Conservation (phyloP, 1,284 basidiomycete genomes). For the Ustilago vetiveriae region DNA sequence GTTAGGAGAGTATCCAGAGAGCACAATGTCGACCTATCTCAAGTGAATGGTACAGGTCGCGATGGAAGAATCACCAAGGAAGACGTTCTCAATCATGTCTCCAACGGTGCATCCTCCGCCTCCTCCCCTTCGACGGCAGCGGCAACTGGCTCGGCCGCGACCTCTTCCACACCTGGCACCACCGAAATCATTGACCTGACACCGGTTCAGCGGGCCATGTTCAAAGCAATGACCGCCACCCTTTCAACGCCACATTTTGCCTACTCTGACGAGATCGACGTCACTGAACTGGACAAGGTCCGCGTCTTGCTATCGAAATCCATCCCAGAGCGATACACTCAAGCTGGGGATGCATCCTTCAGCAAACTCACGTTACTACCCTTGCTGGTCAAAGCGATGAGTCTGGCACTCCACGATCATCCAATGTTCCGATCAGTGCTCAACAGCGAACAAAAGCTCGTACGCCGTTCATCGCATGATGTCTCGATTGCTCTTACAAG, state of each 20-base stretch:
- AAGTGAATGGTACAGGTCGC: conserved; percentile 77
- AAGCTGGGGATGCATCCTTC: conserved; percentile 22
- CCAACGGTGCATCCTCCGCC: conserved; percentile 5
- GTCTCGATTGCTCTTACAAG: conserved; percentile 78
- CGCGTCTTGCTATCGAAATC: conserved; percentile 77
- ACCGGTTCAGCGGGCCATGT: conserved; percentile 66
- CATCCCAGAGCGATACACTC: conserved; percentile 71
- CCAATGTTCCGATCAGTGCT: conserved; percentile 74
- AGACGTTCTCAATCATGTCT: conserved; percentile 71
- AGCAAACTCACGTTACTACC: conserved; percentile 81
- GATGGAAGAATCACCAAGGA: conserved; percentile 79
- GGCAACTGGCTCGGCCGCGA: not conserved
- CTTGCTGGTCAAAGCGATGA: conserved; percentile 84
- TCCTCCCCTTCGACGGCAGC: not conserved
- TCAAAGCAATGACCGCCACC: conserved; percentile 63
- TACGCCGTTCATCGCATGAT: conserved; percentile 46
- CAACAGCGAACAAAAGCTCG: conserved; percentile 25
- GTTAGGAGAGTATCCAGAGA: conserved; percentile 80
- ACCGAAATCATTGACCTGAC: conserved; percentile 49
- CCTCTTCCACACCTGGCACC: conserved; percentile 3
- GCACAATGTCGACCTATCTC: conserved; percentile 72
- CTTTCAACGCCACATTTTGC: conserved; percentile 78
- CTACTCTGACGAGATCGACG: conserved; percentile 76
- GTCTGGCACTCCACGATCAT: conserved; percentile 82
- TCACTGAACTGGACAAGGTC: conserved; percentile 79